A percentile compares a stretch with the other conserved stretches of the same genome.
These are phyloP conservation scores for Monilinia laxa DNA, from an alignment of 2,329 filamentous ascomycete genomes.

Conservation along the genomic window DNA sequence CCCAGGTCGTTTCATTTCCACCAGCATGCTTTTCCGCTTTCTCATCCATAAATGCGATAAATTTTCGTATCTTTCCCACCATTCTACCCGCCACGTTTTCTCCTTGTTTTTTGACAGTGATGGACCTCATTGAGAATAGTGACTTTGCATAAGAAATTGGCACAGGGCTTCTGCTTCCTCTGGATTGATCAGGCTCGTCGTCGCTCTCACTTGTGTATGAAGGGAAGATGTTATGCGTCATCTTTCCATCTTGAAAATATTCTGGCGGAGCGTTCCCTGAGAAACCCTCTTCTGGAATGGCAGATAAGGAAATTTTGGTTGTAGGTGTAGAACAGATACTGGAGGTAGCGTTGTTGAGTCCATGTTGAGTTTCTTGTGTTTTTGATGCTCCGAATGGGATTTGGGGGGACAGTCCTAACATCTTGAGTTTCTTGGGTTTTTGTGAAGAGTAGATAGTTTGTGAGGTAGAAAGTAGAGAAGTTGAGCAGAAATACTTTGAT, in stretches of 20 bases:
- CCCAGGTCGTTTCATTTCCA: neutral
- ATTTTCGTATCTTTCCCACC: neutral
- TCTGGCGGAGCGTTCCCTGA: neutral
- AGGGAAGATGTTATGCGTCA: neutral
- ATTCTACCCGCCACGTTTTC: neutral
- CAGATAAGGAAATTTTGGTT: neutral
- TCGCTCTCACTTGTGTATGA: neutral
- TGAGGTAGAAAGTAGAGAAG: neutral
- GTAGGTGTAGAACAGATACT: neutral
- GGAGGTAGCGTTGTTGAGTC: neutral
- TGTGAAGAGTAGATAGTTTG: neutral
- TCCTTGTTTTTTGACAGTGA: neutral
- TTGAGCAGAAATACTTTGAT: neutral
- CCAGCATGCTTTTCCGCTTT: neutral
- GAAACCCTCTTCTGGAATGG: neutral
- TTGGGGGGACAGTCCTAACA: neutral
- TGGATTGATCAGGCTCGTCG: neutral
- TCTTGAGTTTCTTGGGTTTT: neutral
- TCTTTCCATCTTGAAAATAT: neutral
- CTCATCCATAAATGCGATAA: neutral
- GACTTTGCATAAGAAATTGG: neutral
- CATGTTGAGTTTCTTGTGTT: neutral
- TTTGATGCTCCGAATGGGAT: too few relatives aligned
- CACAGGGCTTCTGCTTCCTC: neutral
- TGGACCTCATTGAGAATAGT: neutral